Conservation (phyloP, 495 filamentous ascomycete species). For the Trichocladium uniseriatum region DNA sequence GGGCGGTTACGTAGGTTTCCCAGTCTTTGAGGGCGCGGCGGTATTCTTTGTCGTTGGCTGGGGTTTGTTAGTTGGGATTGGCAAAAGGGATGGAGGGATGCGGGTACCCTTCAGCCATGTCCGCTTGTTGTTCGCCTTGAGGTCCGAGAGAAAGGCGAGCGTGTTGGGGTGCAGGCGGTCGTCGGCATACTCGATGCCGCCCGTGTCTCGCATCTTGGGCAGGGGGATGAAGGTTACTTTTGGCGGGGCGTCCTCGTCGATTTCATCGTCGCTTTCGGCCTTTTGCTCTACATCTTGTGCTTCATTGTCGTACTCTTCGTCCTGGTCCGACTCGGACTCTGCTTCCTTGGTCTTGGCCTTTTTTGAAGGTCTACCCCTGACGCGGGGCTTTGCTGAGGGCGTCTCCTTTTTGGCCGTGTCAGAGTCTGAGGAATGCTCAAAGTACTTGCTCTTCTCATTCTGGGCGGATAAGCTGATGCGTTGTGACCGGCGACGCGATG, state of each 20-base stretch:
- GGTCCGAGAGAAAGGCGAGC: conserved; percentile 62
- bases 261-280: conserved; percentile 24
- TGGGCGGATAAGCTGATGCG: conserved; percentile 27
- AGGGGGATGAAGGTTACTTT: conserved; percentile 52
- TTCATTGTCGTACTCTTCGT: conserved; percentile 16
- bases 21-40: conserved; percentile 69
- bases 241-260: conserved; percentile 28
- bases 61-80: not conserved
- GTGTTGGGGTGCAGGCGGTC: conserved; percentile 73
- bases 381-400: not conserved
- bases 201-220: conserved; percentile 58
- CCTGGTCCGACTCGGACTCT: conserved; percentile 20
- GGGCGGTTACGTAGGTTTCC: conserved; percentile 58
- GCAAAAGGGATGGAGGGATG: not conserved
- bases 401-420: not conserved
- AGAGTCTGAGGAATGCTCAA: conserved; percentile 20
- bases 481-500: conserved; percentile 27
- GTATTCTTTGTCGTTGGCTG: conserved; percentile 68
- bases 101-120: conserved; percentile 71
- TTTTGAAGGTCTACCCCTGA: conserved; percentile 1
- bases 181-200: conserved; percentile 57
- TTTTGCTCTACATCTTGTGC: conserved; percentile 1
- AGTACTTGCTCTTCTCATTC: conserved; percentile 37
- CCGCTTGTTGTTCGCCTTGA: conserved; percentile 69
- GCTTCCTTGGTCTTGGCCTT: conserved; percentile 13